Evolutionary conservation across 2,329 filamentous ascomycete species (phyloP).

Genomic region (Colletotrichum sp.): DNA sequence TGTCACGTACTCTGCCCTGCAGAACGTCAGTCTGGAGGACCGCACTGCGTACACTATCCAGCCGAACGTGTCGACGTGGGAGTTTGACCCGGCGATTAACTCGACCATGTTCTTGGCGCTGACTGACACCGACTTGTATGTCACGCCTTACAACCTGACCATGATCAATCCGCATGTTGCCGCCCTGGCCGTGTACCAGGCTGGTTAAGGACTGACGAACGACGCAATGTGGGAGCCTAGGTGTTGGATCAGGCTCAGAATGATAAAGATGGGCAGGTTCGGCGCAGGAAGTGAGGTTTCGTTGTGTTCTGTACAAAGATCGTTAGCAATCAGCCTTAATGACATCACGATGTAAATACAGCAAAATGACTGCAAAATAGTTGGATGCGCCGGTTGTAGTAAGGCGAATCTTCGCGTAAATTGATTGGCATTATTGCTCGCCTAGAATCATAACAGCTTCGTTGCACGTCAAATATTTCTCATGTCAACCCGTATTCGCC

Average conservation of each 20-base stretch:
- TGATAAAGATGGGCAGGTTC: rapidly evolving
- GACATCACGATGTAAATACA: not conserved
- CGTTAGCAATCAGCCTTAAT: not conserved
- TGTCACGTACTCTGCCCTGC: conserved; percentile 70
- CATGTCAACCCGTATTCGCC: not conserved
- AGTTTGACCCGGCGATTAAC: conserved; percentile 73
- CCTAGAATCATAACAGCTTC: conserved; percentile 1
- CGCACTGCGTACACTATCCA: conserved; percentile 73
- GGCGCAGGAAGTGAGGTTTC: not conserved
- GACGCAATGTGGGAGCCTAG: rapidly evolving
- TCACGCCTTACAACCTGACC: conserved; percentile 79
- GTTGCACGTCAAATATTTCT: conserved; percentile 4
- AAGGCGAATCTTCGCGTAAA: not conserved
- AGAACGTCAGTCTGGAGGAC: conserved; percentile 49
- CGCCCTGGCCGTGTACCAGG: conserved; percentile 78
- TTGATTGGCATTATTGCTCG: conserved; percentile 8
- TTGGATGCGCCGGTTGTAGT: rapidly evolving
- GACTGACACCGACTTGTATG: conserved; percentile 69
- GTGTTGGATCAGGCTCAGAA: rapidly evolving
- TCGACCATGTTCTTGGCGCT: conserved; percentile 81
- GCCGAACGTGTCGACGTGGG: conserved; percentile 71
- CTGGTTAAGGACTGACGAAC: conserved; percentile 59
- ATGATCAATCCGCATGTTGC: conserved; percentile 79
- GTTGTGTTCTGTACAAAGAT: not conserved
- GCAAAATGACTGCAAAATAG: not conserved